A percentile compares a stretch with the other conserved stretches of the same genome.
phyloP scores from a whole-genome alignment of 192 early-diverging fungal genomes.

The Entophlyctis luteolus region DNA sequence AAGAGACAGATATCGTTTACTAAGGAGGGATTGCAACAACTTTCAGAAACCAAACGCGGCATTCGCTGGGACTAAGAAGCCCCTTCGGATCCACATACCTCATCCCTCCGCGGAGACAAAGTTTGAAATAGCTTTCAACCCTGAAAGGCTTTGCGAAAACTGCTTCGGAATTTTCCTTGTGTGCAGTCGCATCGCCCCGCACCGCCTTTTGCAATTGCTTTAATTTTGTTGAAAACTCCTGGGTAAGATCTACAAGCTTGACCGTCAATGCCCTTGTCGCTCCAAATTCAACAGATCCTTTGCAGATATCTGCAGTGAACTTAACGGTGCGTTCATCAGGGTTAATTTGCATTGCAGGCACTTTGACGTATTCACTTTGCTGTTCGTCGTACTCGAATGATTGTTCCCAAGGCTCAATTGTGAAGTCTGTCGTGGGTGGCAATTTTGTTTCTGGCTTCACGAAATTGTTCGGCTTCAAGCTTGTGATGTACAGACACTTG shows the following conservation, averaged over 20 bases:
- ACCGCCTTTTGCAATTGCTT: background rate
- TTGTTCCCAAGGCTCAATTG: slow-evolving; percentile 34
- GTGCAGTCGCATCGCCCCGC: background rate
- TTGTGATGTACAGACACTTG: slow-evolving; percentile 28
- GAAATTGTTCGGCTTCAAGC: slow-evolving; percentile 28
- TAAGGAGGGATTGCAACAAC: no score
- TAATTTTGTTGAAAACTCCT: slow-evolving; percentile 22
- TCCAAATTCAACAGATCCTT: slow-evolving; percentile 42
- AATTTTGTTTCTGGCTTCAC: slow-evolving; percentile 25
- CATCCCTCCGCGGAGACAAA: slow-evolving; percentile 40
- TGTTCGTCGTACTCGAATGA: slow-evolving; percentile 31
- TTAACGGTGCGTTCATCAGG: background rate
- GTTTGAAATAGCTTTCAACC: slow-evolving; percentile 41
- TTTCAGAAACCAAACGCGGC: slow-evolving; percentile 16
- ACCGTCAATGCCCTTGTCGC: slow-evolving; percentile 23
- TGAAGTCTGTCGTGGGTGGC: slow-evolving; percentile 34
- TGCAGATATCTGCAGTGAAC: slow-evolving; percentile 23
- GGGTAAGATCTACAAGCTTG: slow-evolving; percentile 19
- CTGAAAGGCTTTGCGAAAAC: slow-evolving; percentile 20
- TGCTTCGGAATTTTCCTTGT: background rate
- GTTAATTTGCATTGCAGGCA: background rate
- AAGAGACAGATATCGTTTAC: no score
- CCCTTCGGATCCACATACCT: slow-evolving; percentile 35
- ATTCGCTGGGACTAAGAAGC: background rate
- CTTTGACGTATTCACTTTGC: slow-evolving; percentile 13